Evolutionary conservation across 2,329 filamentous ascomycete genomes (phyloP), one percentile per base, ranked within the genome.

Genomic region (Lasiodiplodia hormozganensis): DNA sequence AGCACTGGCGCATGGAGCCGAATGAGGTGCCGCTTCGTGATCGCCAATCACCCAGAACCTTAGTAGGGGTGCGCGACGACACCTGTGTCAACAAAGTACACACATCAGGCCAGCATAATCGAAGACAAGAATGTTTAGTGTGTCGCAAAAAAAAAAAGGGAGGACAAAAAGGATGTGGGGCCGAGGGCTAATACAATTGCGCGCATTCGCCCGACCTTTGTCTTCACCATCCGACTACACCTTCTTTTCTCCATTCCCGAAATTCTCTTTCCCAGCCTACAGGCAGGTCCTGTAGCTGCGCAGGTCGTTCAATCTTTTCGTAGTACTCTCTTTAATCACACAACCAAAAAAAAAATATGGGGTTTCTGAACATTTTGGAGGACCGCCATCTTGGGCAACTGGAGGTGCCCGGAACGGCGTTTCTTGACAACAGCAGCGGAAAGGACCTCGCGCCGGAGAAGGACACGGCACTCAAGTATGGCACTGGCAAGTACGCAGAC

Each of bases 381-480:
- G 76, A 78, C 69, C 73, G 74, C 54, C 73, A 77, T 38, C 73
- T 78, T 28, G 60, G 60, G 14, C 60, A 38, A 14, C 68, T 74
- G 21, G 75, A 78, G 73, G 76, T 78, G 16, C 76, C 76, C 10
- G 76, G 75, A n/a, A 78, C 76, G 8, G 76, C 77, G n/a, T 71
- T 76, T 28, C 70, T 78, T 31, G 75, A 72, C 34, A 76, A 75
- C 60, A 71, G 76, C 52, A 56, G 73, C 21, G 62, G 72, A 58
- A 56, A 69, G n/a, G 70, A 57, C 4, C 67, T 67, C 18, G 11
- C 34, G 23, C 71, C 71, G 10, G 67, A 71, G 12, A 52, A 38
- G 3, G 47, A 52, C 11, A 72, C 71, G 28, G 72, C 69, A 2
- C 57, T 78, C 67, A 78, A 78, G 70, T 76, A 76, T 65, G 76